Percentiles rank a stretch among this genome's conserved stretches.
These are phyloP conservation scores for Verticillium nonalfalfae DNA, from an alignment of 2,329 filamentous ascomycete genomes.

Conservation along the genomic window DNA sequence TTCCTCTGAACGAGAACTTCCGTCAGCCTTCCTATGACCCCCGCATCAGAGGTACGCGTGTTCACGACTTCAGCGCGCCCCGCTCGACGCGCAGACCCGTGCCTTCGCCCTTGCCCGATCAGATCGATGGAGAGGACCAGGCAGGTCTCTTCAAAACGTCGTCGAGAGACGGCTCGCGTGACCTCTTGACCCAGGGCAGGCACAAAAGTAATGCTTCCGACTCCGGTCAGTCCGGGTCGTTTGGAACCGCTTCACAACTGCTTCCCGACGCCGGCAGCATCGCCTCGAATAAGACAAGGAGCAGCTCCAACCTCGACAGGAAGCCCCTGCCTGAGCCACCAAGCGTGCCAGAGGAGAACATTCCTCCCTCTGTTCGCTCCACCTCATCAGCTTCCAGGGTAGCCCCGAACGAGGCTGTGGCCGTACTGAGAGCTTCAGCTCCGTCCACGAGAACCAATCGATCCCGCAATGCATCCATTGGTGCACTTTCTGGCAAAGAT, in stretches of 20 bases:
- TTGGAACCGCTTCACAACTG: constrained; percentile 17
- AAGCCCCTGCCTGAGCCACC: constrained; percentile 19
- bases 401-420: constrained; percentile 17
- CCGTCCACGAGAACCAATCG: constrained; percentile 30
- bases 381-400: constrained; percentile 25
- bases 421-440: constrained; percentile 16
- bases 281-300: constrained; percentile 14
- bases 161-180: constrained; percentile 9
- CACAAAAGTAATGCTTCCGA: constrained; percentile 22
- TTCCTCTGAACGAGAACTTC: constrained; percentile 28
- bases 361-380: constrained; percentile 15
- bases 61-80: constrained; percentile 62
- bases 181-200: background rate
- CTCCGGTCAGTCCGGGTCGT: constrained; percentile 16
- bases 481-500: constrained; percentile 32
- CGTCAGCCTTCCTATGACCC: constrained; percentile 52
- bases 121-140: background rate
- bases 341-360: constrained; percentile 28
- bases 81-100: constrained; percentile 26
- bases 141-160: constrained; percentile 11
- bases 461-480: constrained; percentile 44
- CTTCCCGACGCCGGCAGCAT: constrained; percentile 19
- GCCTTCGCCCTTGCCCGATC: background rate
- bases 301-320: constrained; percentile 6
- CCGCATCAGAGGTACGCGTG: constrained; percentile 55